Evolutionary conservation across 1,139 yeast species (phyloP), one percentile per base, ranked within the genome.

Genomic region (Suhomyces yuchorum): DNA sequence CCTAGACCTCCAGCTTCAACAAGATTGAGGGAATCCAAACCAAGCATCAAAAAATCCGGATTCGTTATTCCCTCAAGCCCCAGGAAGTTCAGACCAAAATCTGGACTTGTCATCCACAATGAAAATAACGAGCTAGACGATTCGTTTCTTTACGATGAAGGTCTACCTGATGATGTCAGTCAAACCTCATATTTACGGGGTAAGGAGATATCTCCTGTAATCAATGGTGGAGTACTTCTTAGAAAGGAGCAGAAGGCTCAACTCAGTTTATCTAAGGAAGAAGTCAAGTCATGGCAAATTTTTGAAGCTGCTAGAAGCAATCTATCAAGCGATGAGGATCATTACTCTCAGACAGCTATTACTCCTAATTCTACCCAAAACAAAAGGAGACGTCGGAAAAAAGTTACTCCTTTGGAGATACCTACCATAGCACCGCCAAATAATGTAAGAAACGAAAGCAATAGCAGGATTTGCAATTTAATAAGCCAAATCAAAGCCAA

Each of bases 141-240:
- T 51, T 70, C 65, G 42, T 69, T 70, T 52, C 53, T 67, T 34
- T 65, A 67, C 49, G 52, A 52, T 14, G 51, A 54, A 36, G 54
- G 55, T 14, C 23, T 9, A 12, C 1, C 7, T 9, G 26, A 37
- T 15, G 50, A 44, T 22, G 45, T 51, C 28, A 35, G 15, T n/a
- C 44, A 41, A 8, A 15, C 32, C 28, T 11, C 9, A 11, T 24
- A 34, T 15, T 12, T 22, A 5, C 8, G 47, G 22, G 8, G 7
- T 9, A 19, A 9, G 8, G 35, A 41, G 3, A n/a, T 52, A 6
- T 51, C 55, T 8, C 60, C 61, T 1, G 66, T 64, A 8, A 59
- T 72, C 9, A 75, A 75, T 54, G 80, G 80, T 2, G 80, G 80
- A 0, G 71, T 71, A 1, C 52, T 72, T 9, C 61, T 66, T 20